Evolutionary conservation across 2,329 filamentous ascomycete genomes (phyloP).

Genomic region (Iodosphaeria phyllophila): DNA sequence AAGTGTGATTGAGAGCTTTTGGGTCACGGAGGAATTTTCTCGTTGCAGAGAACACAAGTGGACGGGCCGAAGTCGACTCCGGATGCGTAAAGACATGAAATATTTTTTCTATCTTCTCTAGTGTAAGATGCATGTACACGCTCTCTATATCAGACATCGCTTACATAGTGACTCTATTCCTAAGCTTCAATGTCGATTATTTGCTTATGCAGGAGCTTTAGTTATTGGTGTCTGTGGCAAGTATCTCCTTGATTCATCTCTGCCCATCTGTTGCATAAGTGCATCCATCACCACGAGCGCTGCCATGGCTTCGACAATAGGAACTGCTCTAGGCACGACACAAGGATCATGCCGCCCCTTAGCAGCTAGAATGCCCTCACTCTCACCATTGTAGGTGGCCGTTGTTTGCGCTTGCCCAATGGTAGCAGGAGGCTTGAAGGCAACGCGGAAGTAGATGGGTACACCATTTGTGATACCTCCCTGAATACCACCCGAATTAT

Average conservation of each 20-base stretch:
- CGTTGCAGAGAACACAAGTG: too few species aligned
- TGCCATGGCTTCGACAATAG: conserved; percentile 84
- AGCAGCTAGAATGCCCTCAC: conserved; percentile 61
- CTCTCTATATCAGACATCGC: too few species aligned
- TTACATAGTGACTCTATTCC: too few species aligned
- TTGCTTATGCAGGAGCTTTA: too few species aligned
- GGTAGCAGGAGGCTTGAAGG: conserved; percentile 88
- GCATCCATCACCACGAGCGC: conserved; percentile 76
- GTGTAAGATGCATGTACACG: too few species aligned
- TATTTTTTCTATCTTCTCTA: too few species aligned
- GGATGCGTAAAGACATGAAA: too few species aligned
- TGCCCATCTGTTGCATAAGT: conserved; percentile 60
- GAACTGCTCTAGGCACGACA: conserved; percentile 74
- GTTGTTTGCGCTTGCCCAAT: conserved; percentile 81
- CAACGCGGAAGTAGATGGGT: conserved; percentile 84
- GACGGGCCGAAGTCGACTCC: too few species aligned
- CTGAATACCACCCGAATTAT: conserved; percentile 89
- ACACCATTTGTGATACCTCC: conserved; percentile 90
- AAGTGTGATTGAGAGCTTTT: too few species aligned
- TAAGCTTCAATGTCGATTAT: neutral
- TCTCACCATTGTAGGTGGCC: conserved; percentile 53
- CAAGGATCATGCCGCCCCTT: conserved; percentile 93
- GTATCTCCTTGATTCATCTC: conserved; percentile 25
- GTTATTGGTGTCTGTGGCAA: too few species aligned
- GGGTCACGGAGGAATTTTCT: too few species aligned